These are phyloP conservation scores for Fusarium sp. DNA, from an alignment of 2,329 filamentous ascomycete genomes.

Conservation along the genomic window DNA sequence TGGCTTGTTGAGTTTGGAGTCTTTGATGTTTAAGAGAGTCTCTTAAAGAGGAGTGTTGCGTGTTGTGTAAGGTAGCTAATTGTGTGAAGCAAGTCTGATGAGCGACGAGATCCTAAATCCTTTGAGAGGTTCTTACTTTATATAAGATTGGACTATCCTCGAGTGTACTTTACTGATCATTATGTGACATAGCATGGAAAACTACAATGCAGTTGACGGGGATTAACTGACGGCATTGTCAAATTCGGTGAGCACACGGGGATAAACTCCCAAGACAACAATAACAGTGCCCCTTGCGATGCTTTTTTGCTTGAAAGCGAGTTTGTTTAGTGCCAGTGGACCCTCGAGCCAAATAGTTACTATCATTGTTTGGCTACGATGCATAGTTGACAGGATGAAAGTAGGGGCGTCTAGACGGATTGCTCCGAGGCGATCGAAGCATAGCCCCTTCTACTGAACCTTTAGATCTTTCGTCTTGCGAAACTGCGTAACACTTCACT, in stretches of 20 bases:
- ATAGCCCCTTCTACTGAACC: slow-evolving; percentile 9
- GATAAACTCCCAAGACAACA: neutral
- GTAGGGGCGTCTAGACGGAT: neutral
- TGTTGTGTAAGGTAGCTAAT: neutral
- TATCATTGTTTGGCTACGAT: slow-evolving; percentile 10
- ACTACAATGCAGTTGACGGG: slow-evolving; percentile 10
- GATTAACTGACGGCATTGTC: neutral
- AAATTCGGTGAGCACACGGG: slow-evolving; percentile 6
- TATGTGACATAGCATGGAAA: neutral
- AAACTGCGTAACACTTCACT: neutral
- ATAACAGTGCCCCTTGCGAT: slow-evolving; percentile 24
- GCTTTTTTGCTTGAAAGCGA: slow-evolving; percentile 19
- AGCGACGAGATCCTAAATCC: neutral
- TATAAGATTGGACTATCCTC: neutral
- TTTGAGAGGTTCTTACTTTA: neutral
- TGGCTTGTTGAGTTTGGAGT: neutral
- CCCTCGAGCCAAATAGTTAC: neutral
- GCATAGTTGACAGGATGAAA: slow-evolving; percentile 21
- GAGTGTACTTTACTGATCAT: neutral
- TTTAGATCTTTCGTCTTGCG: neutral
- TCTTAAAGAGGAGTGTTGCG: neutral
- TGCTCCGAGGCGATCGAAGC: neutral
- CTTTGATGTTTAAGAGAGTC: neutral
- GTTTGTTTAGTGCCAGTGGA: neutral
- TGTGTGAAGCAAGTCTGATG: neutral